Conservation (phyloP, 176 grass and related monocot genomes). For the Carex cristatella region DNA sequence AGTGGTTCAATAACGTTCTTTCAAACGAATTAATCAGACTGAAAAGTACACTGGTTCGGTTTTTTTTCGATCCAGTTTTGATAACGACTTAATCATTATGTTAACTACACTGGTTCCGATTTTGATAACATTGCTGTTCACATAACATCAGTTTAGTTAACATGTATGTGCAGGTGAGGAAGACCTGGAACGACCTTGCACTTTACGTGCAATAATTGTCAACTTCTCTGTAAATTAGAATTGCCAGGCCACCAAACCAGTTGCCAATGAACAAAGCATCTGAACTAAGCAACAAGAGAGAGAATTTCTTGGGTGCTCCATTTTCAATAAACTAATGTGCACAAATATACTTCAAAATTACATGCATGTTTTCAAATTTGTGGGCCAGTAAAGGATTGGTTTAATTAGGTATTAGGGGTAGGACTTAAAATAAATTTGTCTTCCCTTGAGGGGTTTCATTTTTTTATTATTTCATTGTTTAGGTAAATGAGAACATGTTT, state of each 20-base stretch:
- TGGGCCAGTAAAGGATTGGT: not conserved
- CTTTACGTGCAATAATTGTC: conserved; percentile 5
- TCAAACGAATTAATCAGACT: too few relatives aligned
- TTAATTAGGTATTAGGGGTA: not conserved
- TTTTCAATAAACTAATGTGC: not conserved
- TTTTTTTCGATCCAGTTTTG: too few relatives aligned
- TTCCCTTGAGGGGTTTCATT: not conserved
- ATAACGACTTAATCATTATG: too few relatives aligned
- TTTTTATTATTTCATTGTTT: not conserved
- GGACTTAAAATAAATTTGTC: not conserved
- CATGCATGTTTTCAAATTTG: not conserved
- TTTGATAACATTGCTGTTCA: not conserved
- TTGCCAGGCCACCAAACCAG: conserved; percentile 4
- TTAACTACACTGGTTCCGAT: too few relatives aligned
- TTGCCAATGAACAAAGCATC: not conserved
- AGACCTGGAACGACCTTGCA: not conserved
- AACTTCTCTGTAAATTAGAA: conserved; percentile 7
- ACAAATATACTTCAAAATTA: not conserved
- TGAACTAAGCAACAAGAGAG: not conserved
- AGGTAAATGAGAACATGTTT: not conserved
- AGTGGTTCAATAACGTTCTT: too few relatives aligned
- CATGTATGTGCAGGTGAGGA: not conserved
- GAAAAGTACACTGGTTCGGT: too few relatives aligned
- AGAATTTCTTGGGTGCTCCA: not conserved
- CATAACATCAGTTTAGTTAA: too few relatives aligned